Percentiles rank a stretch among this genome's conserved stretches.
Conservation (phyloP, 176 grass and related monocot species). For the Stipa capillata region DNA sequence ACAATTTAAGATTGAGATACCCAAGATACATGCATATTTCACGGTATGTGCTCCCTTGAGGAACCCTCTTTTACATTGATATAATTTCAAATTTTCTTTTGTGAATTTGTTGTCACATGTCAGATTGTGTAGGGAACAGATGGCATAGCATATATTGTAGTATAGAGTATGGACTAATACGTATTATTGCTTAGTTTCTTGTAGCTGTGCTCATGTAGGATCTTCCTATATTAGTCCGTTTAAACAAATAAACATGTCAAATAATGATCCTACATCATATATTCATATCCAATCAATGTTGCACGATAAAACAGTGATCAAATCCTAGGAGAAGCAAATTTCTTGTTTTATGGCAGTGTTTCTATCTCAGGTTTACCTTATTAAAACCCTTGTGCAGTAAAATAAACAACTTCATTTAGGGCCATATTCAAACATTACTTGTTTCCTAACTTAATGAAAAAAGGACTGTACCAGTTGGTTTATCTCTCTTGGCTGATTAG, state of each 20-base stretch:
- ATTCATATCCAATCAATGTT: neutral
- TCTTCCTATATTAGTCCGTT: neutral
- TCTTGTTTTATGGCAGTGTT: neutral
- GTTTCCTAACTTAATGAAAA: neutral
- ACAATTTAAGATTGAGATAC: constrained; percentile 98
- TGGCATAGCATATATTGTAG: neutral
- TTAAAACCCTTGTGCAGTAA: neutral
- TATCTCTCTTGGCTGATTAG: neutral
- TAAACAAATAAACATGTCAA: neutral
- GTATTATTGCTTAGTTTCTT: neutral
- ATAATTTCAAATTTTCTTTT: neutral
- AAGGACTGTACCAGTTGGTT: neutral
- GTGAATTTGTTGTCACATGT: neutral
- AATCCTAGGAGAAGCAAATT: neutral
- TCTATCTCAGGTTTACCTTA: neutral
- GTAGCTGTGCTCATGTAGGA: neutral
- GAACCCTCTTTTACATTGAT: neutral
- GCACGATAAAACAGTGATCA: neutral
- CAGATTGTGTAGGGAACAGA: neutral
- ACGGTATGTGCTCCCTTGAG: constrained; percentile 35
- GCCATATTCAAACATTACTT: neutral
- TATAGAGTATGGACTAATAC: neutral
- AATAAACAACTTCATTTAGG: neutral
- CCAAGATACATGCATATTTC: constrained; percentile 94
- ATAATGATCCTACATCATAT: neutral